These are phyloP conservation scores for Venustampulla echinocandica DNA, from an alignment of 495 filamentous ascomycete species.

Conservation along the genomic window DNA sequence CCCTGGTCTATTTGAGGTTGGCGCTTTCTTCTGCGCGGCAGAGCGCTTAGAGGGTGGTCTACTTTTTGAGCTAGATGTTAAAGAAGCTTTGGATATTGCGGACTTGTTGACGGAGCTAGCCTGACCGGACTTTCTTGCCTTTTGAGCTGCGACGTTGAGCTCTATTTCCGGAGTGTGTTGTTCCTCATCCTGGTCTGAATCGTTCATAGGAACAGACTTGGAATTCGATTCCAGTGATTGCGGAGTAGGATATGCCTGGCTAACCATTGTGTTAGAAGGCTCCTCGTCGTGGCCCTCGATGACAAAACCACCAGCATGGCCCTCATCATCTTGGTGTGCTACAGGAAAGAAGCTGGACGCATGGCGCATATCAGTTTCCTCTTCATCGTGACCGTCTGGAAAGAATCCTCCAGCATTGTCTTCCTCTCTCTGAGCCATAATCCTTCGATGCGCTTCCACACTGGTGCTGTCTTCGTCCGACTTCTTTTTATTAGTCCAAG, in stretches of 20 bases:
- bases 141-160: neutral
- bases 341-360: conserved; percentile 20
- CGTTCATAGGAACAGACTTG: neutral
- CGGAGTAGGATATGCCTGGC: conserved; percentile 15
- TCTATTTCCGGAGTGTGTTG: conserved; percentile 7
- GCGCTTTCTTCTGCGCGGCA: neutral
- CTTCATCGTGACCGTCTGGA: conserved; percentile 34
- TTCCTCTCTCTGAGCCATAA: conserved; percentile 27
- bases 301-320: conserved; percentile 20
- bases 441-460: conserved; percentile 16
- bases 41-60: neutral
- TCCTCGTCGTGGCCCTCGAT: conserved; percentile 17
- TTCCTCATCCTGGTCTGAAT: conserved; percentile 7
- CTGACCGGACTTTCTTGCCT: neutral
- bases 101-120: neutral
- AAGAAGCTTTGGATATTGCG: too few relatives aligned
- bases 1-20: neutral
- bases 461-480: conserved; percentile 10
- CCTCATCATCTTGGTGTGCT: conserved; percentile 20
- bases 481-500: conserved; percentile 23
- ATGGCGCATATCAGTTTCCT: conserved; percentile 11
- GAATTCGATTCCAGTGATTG: conserved; percentile 8
- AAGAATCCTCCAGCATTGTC: conserved; percentile 50
- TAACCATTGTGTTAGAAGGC: neutral
- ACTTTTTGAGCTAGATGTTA: neutral